Evolutionary conservation across 805 yeast genomes (phyloP).

Genomic region (Myxozyma neglecta): DNA sequence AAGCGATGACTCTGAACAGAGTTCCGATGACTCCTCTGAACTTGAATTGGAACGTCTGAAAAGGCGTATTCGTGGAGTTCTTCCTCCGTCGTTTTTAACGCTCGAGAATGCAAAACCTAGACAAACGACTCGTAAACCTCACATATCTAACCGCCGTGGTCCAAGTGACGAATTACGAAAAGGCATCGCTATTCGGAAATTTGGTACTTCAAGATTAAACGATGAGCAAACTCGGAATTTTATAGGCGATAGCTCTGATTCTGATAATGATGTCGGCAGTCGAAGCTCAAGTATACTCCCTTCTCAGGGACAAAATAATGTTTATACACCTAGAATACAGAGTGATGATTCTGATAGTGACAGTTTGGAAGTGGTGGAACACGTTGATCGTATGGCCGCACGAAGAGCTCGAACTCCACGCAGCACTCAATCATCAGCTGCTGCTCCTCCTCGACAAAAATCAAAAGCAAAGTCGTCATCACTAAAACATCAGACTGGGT

Average conservation of each 20-base stretch:
- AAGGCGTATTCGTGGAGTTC: constrained; percentile 33
- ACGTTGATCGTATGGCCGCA: constrained; percentile 17
- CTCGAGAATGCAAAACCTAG: constrained; percentile 18
- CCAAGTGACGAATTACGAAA: constrained; percentile 13
- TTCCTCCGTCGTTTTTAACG: constrained; percentile 36
- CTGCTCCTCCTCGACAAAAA: background rate
- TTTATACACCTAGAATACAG: background rate
- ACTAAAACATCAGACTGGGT: background rate
- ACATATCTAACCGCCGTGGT: background rate
- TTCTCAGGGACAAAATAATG: background rate
- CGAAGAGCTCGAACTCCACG: constrained; percentile 6
- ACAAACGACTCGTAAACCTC: background rate
- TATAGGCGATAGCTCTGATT: constrained; percentile 21
- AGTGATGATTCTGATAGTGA: constrained; percentile 3
- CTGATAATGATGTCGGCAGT: constrained; percentile 14
- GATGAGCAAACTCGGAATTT: constrained; percentile 1
- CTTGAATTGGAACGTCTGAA: constrained; percentile 30
- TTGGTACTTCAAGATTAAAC: constrained; percentile 7
- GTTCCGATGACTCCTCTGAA: constrained; percentile 7
- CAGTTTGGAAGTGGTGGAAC: constrained; percentile 15
- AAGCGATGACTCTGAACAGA: constrained; percentile 1
- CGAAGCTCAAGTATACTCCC: background rate
- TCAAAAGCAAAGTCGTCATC: background rate
- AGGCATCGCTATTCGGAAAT: constrained; percentile 30
- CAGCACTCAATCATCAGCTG: constrained; percentile 13